Percentiles rank a stretch among this genome's conserved stretches.
Evolutionary conservation across 2,329 filamentous ascomycete genomes (phyloP).

Genomic region (Trichophyton schoenleinii): DNA sequence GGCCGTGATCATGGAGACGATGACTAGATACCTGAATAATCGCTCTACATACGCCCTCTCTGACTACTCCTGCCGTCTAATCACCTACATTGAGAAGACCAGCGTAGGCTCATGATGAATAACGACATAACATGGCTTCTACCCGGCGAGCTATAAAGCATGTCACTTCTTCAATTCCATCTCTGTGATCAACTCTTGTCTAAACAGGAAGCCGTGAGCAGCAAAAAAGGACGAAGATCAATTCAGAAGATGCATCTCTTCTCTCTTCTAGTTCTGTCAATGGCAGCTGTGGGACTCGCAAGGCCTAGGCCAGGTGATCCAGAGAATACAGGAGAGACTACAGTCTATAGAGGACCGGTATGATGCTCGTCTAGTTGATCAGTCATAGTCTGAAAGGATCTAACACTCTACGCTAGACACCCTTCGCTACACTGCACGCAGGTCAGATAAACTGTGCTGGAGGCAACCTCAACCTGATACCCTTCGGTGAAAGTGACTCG

Average conservation of each 20-base stretch:
- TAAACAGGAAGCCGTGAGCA: background rate
- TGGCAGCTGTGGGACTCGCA: background rate
- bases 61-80: background rate
- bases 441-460: background rate
- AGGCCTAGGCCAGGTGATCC: background rate
- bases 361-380: background rate
- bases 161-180: background rate
- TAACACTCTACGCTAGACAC: background rate
- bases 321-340: too few species aligned
- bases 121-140: background rate
- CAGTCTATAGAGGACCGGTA: background rate
- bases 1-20: background rate
- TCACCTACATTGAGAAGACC: background rate
- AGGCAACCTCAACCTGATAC: background rate
- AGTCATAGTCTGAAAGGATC: too few species aligned
- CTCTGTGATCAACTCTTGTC: background rate
- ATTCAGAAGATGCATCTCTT: background rate
- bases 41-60: background rate
- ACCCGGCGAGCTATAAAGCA: too few species aligned
- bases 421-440: background rate
- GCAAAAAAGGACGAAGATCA: background rate
- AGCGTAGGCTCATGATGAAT: background rate
- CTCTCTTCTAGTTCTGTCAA: background rate
- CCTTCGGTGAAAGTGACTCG: background rate
- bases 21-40: background rate